Base-by-base conservation (phyloP, 805 yeast species). In the Wickerhamiella cacticola region DNA sequence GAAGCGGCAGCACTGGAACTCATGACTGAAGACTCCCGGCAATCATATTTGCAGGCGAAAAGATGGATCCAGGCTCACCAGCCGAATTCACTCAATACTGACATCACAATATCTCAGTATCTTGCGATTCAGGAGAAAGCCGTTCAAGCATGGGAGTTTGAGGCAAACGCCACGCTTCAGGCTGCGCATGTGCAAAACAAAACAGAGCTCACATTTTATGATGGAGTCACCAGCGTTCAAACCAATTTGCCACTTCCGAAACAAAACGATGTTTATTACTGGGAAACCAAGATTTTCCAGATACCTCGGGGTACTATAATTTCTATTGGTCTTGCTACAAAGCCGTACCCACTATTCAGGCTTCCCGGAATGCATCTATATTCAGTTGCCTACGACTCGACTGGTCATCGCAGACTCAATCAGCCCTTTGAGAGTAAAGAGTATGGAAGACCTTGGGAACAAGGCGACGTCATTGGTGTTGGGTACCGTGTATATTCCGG, bases 321-420 rank as follows among this genome's bases (percentile, higher is more conserved):
- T 1, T 76, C 95, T 0, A 69, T 92, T 16, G 98, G 98, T 0
- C 59, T 92, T 2, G 73, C 88, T 0, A 76, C 94, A 0, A 76
- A 78, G 53, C 98, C 98, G 5, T 92, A 92, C 59, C 98, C 98
- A 1, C 78, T 81, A 64, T 92, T 92, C 65, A 71, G 96, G 55
- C 68, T 92, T 34, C 97, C 98, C 0, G 98, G 98, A 0, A 75
- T 92, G 59, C 95, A 87, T 57, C 73, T 80, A 38, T 81, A 78
- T 61, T 85, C 96, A 0, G 70, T 86, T 3, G 75, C 87, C n/a
- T 92, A 89, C 63, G 96, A 87, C 53, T 82, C 94, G 5, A 74
- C 74, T 46, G 98, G 97, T 2, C 70, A 74, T 50, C 72, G 94
- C 49, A 72, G 96, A 47, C 73, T 76, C 52, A 86, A 84, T 61